Base-by-base conservation (phyloP, 2,329 filamentous ascomycete genomes). In the Neonectria sp. region DNA sequence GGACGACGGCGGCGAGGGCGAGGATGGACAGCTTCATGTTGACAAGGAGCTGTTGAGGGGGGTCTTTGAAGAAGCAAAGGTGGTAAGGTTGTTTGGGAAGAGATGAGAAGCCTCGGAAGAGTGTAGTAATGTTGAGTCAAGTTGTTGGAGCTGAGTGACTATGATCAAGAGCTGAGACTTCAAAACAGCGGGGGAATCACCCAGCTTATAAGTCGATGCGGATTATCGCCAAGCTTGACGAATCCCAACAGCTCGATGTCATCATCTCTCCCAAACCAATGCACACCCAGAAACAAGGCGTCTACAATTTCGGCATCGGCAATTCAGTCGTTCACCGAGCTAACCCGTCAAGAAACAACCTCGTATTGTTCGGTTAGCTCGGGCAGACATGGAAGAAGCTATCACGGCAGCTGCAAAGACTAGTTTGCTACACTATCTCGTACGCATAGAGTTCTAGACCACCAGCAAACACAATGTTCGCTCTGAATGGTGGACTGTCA, bases 1-100 rank as follows among this genome's bases (percentile, higher is more conserved):
- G 68, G 37, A 73, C 60, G 55, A 72, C 67, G 51, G 75, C 68
- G 57, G 78, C 60, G 33, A 79, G 55, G 49, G 74, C 62, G 51
- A 75, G 49, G 56, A 70, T 40, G 37, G 74, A 67, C 40, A 79
- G 60, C 74, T 79, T 80, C 79, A 81, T 81, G 6, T 62, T 78
- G 62, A 27, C 15, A 25, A 25, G 17, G 6, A 12, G 12, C 6
- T 60, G 35, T 15, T 27, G 3, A 15, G 40, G 29, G 6, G 6
- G 12, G 3, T 48, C 13, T 56, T 57, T 24, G 21, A 27, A 57
- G 17, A 57, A 8, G 17, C 3, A 45, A n/a, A 43, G 8, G n/a
- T 43, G n/a, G 9, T 24, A 29, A 24, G 24, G 37, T 35, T 53
- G 27, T 31, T 3, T 29, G 35, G 37, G 33, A 6, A 55, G 25